Percentiles rank a stretch among this genome's conserved stretches.
Conservation (phyloP, 495 filamentous ascomycete species). For the Acidiella bohemica region DNA sequence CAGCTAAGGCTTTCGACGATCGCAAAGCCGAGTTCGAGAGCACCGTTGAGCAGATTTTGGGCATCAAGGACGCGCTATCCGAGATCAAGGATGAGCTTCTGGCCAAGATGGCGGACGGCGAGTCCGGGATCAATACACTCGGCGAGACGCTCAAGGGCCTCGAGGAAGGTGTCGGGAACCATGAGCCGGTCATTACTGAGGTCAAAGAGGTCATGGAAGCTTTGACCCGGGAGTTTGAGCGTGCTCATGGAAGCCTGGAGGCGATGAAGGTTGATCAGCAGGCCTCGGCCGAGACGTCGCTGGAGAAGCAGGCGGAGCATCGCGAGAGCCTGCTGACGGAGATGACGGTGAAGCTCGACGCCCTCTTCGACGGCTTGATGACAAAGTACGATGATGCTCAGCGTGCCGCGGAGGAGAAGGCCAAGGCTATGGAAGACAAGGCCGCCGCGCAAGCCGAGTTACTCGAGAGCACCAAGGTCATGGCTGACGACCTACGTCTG, state of each 20-base stretch:
- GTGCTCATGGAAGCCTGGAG: constrained; percentile 53
- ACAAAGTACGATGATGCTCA: constrained; percentile 74
- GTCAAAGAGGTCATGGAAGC: constrained; percentile 69
- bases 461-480: constrained; percentile 54
- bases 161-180: constrained; percentile 25
- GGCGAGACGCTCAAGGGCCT: constrained; percentile 37
- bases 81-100: constrained; percentile 55
- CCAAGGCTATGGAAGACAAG: constrained; percentile 51
- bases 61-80: constrained; percentile 41
- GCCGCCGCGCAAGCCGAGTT: constrained; percentile 54
- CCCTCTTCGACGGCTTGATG: constrained; percentile 62
- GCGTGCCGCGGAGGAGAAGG: constrained; percentile 51
- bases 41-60: constrained; percentile 45
- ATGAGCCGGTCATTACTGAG: constrained; percentile 44
- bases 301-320: constrained; percentile 55
- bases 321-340: constrained; percentile 44
- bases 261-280: constrained; percentile 59
- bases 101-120: constrained; percentile 45
- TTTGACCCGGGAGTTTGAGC: constrained; percentile 69
- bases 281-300: constrained; percentile 55
- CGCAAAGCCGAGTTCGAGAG: constrained; percentile 52
- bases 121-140: constrained; percentile 39
- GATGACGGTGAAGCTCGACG: constrained; percentile 55
- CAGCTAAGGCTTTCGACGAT: constrained; percentile 67
- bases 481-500: constrained; percentile 72